A percentile compares a stretch with the other conserved stretches of the same genome.
These are phyloP conservation scores for Tetracladium marchalianum DNA, from an alignment of 495 filamentous ascomycete genomes.

Conservation along the genomic window DNA sequence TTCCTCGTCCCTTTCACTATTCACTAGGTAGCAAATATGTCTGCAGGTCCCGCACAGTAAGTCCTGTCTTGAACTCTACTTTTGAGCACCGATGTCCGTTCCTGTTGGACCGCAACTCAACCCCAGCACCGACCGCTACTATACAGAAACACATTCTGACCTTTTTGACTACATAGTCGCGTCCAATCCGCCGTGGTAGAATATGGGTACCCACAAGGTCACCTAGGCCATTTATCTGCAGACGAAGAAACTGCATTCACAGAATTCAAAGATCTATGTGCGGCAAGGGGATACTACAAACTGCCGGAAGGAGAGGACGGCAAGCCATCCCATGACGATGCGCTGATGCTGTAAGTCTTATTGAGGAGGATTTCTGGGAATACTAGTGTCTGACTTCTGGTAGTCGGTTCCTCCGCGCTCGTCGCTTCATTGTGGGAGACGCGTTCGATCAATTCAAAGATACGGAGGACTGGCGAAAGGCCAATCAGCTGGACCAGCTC, in stretches of 20 bases:
- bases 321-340: slow-evolving; percentile 63
- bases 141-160: background rate
- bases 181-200: slow-evolving; percentile 27
- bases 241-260: slow-evolving; percentile 55
- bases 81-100: too few relatives aligned
- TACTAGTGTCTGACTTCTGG: slow-evolving; percentile 5
- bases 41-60: slow-evolving; percentile 16
- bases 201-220: slow-evolving; percentile 51
- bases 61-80: too few relatives aligned
- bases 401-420: slow-evolving; percentile 73
- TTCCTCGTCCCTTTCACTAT: too few relatives aligned
- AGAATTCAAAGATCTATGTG: slow-evolving; percentile 57
- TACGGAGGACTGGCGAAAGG: slow-evolving; percentile 77
- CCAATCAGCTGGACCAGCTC: slow-evolving; percentile 62
- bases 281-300: slow-evolving; percentile 56
- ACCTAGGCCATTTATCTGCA: slow-evolving; percentile 61
- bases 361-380: background rate
- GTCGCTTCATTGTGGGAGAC: slow-evolving; percentile 59
- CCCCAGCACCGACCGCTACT: too few relatives aligned
- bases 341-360: slow-evolving; percentile 61
- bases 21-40: slow-evolving; percentile 13
- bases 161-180: background rate
- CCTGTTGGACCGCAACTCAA: too few relatives aligned
- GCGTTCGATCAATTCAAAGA: slow-evolving; percentile 80
- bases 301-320: slow-evolving; percentile 34